phyloP scores from a whole-genome alignment of 805 yeast genomes.

The Groenewaldozyma salmanticensis region DNA sequence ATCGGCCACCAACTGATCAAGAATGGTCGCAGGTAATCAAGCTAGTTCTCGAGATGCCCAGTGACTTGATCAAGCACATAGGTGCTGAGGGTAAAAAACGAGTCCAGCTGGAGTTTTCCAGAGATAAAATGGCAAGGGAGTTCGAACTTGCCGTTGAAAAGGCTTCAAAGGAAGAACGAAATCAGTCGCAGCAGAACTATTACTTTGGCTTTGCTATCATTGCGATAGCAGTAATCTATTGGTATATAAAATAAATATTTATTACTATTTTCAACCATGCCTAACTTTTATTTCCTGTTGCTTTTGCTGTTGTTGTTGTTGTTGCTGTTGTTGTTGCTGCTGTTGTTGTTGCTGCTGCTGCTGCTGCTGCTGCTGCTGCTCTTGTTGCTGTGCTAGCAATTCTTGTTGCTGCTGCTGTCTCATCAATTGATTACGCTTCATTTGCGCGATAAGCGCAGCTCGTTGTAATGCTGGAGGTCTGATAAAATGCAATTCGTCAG shows the following conservation, averaged over 20 bases:
- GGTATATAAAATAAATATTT: no score
- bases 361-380: slow-evolving; percentile 14
- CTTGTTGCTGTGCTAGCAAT: slow-evolving; percentile 9
- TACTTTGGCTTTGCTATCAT: neutral
- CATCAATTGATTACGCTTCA: slow-evolving; percentile 8
- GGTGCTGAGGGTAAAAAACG: slow-evolving; percentile 23
- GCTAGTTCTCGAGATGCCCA: slow-evolving; percentile 17
- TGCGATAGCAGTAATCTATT: neutral
- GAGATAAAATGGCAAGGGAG: slow-evolving; percentile 22
- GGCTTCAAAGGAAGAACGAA: slow-evolving; percentile 6
- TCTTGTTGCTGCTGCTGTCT: slow-evolving; percentile 11
- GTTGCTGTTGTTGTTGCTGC: slow-evolving; percentile 1
- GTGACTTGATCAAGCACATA: slow-evolving; percentile 20
- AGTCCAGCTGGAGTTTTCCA: slow-evolving; percentile 26
- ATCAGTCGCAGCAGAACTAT: neutral
- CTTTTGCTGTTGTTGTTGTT: slow-evolving; percentile 3
- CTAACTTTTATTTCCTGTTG: neutral
- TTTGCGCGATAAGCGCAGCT: slow-evolving; percentile 11
- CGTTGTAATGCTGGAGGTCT: slow-evolving; percentile 28
- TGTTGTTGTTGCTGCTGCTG: slow-evolving; percentile 6
- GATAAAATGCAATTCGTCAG: slow-evolving; percentile 37
- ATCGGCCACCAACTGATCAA: slow-evolving; percentile 23
- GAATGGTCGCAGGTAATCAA: slow-evolving; percentile 30
- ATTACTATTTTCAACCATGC: neutral
- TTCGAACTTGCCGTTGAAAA: slow-evolving; percentile 16